Percentiles rank a stretch among this genome's conserved stretches.
Conservation (phyloP, 2,329 filamentous ascomycete genomes). For the Cryoendolithus antarcticus region DNA sequence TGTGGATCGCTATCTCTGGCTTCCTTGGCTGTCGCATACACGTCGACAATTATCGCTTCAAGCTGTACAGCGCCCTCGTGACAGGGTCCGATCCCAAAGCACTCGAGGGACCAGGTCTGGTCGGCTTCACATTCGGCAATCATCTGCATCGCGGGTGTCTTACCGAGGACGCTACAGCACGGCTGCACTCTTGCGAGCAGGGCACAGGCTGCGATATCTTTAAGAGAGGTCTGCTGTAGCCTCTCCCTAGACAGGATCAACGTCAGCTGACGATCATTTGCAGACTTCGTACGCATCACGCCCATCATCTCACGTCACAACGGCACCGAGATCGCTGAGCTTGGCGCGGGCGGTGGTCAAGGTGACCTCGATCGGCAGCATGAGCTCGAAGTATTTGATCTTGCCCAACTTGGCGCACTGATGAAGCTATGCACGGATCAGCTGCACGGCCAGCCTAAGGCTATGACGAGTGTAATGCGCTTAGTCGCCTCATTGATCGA, state of each 20-base stretch:
- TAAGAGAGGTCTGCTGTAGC: conserved; percentile 18
- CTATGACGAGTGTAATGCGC: conserved; percentile 23
- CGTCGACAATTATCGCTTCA: conserved; percentile 67
- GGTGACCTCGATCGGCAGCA: conserved; percentile 59
- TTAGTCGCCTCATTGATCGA: conserved; percentile 20
- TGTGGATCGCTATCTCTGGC: conserved; percentile 70
- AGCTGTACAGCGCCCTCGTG: conserved; percentile 53
- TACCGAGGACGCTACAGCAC: conserved; percentile 46
- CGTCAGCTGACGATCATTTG: not conserved
- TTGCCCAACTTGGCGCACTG: conserved; percentile 38
- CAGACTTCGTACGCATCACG: conserved; percentile 57
- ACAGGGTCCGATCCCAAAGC: conserved; percentile 36
- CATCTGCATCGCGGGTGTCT: conserved; percentile 56
- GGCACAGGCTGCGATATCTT: conserved; percentile 49
- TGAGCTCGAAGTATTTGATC: conserved; percentile 49
- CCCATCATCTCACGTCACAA: conserved; percentile 59
- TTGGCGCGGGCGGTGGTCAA: conserved; percentile 67
- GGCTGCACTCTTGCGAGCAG: conserved; percentile 78
- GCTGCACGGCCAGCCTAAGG: conserved; percentile 23
- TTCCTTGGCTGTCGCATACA: conserved; percentile 62
- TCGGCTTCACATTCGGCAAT: conserved; percentile 67
- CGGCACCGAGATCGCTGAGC: conserved; percentile 55
- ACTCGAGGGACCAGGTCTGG: conserved; percentile 41
- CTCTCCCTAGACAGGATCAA: conserved; percentile 11
- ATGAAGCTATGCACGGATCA: conserved; percentile 36